Conservation (phyloP, 495 filamentous ascomycete species). For the Trichocladium antarcticum region DNA sequence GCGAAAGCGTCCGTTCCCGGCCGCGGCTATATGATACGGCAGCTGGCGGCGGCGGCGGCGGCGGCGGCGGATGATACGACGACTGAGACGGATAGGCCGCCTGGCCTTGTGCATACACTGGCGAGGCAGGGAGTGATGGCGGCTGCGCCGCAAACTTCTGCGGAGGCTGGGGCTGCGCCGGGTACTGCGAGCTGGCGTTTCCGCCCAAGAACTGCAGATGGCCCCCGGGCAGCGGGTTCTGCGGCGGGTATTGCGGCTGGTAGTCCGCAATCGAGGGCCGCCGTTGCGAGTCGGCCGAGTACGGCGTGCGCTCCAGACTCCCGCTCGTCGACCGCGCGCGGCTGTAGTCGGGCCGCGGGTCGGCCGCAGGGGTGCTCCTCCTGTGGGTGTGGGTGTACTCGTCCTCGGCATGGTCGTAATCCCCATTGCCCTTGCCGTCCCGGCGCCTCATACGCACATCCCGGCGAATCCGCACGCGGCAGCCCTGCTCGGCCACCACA, state of each 20-base stretch:
- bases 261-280: slow-evolving; percentile 47
- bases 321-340: slow-evolving; percentile 69
- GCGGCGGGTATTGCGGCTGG: slow-evolving; percentile 30
- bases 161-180: slow-evolving; percentile 14
- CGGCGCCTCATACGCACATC: slow-evolving; percentile 95
- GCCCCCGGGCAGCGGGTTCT: slow-evolving; percentile 27
- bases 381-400: slow-evolving; percentile 47
- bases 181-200: slow-evolving; percentile 23
- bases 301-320: slow-evolving; percentile 43
- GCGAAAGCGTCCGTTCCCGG: slow-evolving; percentile 21
- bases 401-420: slow-evolving; percentile 58
- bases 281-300: slow-evolving; percentile 39
- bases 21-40: slow-evolving; percentile 16
- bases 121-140: slow-evolving; percentile 35
- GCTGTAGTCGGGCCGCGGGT: slow-evolving; percentile 47
- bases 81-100: slow-evolving; percentile 13
- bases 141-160: slow-evolving; percentile 35
- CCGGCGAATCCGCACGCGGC: slow-evolving; percentile 88
- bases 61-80: slow-evolving; percentile 30
- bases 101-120: slow-evolving; percentile 30
- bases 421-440: slow-evolving; percentile 61
- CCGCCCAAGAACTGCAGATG: slow-evolving; percentile 29
- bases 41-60: slow-evolving; percentile 33
- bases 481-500: slow-evolving; percentile 91
- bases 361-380: slow-evolving; percentile 51